Evolutionary conservation across 331 rosid species (phyloP).

Genomic region (Quercus tomentella): DNA sequence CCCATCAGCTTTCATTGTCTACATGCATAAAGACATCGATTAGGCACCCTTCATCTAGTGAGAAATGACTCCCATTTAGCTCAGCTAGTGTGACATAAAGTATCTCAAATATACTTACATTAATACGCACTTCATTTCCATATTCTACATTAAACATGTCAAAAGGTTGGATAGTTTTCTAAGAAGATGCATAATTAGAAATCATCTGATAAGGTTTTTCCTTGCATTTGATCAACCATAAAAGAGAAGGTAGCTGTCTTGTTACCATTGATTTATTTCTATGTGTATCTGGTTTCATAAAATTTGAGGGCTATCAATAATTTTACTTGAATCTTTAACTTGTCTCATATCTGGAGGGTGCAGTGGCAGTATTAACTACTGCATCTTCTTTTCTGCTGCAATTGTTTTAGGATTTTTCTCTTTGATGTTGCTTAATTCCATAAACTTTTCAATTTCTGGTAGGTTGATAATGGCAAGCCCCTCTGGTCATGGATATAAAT

Average conservation of each 20-base stretch:
- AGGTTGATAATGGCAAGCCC: conserved; percentile 16
- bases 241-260: not conserved
- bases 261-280: not conserved
- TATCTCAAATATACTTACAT: not conserved
- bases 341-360: not conserved
- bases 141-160: not conserved
- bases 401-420: not conserved
- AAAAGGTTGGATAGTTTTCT: not conserved
- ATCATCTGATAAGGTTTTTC: not conserved
- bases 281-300: not conserved
- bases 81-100: not conserved
- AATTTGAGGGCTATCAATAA: not conserved
- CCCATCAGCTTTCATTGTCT: not conserved
- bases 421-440: not conserved
- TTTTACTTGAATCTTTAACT: too few relatives aligned
- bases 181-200: not conserved
- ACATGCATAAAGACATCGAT: not conserved
- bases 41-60: not conserved
- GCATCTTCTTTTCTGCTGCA: not conserved
- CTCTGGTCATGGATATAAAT: conserved; percentile 1
- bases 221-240: not conserved
- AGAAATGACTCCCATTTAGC: not conserved
- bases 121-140: not conserved
- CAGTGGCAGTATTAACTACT: not conserved
- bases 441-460: not conserved